Evolutionary conservation across 1,284 basidiomycete species (phyloP).

Genomic region (Ustilago sp.): DNA sequence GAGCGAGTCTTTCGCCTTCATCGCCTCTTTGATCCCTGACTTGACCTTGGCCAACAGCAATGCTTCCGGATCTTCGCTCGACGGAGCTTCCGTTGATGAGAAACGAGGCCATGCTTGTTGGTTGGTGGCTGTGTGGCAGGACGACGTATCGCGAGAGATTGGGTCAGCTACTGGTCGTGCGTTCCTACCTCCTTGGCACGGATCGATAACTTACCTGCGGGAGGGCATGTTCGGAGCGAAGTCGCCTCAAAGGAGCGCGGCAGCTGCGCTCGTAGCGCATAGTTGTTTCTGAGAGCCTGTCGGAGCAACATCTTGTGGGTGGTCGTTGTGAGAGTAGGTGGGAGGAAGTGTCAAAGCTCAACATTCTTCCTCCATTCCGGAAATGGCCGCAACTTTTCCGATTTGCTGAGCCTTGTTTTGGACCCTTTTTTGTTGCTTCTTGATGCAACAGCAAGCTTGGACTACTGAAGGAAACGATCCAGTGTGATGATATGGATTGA

Average conservation of each 20-base stretch:
- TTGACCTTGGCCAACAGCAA: conserved; percentile 51
- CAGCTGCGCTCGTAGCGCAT: conserved; percentile 33
- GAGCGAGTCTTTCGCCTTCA: conserved; percentile 58
- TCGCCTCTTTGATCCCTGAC: conserved; percentile 55
- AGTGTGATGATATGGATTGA: too few species aligned
- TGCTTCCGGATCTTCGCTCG: conserved; percentile 40
- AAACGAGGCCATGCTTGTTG: conserved; percentile 29
- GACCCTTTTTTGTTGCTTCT: neutral
- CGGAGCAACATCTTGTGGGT: conserved; percentile 29
- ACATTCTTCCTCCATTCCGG: conserved; percentile 37
- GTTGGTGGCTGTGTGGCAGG: conserved; percentile 3
- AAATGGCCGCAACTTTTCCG: conserved; percentile 21
- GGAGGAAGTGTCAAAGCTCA: neutral
- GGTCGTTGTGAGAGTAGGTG: neutral
- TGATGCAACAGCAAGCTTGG: neutral
- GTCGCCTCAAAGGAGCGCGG: conserved; percentile 33
- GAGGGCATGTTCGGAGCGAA: conserved; percentile 11
- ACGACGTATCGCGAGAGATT: neutral
- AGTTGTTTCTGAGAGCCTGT: conserved; percentile 41
- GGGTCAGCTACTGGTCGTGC: neutral
- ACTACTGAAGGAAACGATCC: too few species aligned
- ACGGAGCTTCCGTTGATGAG: conserved; percentile 27
- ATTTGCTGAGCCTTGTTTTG: conserved; percentile 1
- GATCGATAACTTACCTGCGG: conserved; percentile 22
- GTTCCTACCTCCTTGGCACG: neutral